Percentiles rank a stretch among this genome's conserved stretches.
Conservation (phyloP, 148 eudicot species). For the Diospyros lotus region DNA sequence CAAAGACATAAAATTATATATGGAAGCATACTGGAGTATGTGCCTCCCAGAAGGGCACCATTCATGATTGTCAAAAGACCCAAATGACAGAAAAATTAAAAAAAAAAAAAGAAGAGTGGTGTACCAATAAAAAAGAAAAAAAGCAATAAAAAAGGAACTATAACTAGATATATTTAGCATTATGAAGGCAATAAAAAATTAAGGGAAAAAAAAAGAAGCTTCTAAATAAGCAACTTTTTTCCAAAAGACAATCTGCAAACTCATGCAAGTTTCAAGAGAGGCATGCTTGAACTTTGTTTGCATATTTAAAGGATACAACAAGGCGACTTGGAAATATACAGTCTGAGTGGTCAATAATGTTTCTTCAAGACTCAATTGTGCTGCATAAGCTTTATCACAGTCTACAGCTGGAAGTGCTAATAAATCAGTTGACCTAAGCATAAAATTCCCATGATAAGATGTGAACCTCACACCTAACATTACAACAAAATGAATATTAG, state of each 20-base stretch:
- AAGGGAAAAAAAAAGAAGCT: neutral
- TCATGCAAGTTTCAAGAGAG: neutral
- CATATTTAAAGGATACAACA: conserved; percentile 73
- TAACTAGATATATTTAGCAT: neutral
- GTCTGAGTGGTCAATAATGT: conserved; percentile 67
- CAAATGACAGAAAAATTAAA: neutral
- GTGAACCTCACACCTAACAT: conserved; percentile 76
- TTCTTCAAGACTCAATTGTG: conserved; percentile 88
- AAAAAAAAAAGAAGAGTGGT: neutral
- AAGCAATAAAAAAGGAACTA: neutral
- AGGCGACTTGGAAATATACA: conserved; percentile 94
- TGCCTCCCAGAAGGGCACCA: neutral
- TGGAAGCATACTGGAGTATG: neutral
- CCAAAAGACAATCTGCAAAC: neutral
- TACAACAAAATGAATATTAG: conserved; percentile 12
- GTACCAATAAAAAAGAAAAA: neutral
- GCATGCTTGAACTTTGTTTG: neutral
- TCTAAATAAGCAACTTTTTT: neutral
- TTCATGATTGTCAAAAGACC: conserved; percentile 6
- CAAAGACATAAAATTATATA: neutral
- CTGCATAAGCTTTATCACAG: conserved; percentile 94
- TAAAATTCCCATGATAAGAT: conserved; percentile 95
- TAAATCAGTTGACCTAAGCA: conserved; percentile 95
- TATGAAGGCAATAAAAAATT: neutral
- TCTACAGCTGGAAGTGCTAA: conserved; percentile 98